Percentiles rank a stretch among this genome's conserved stretches.
Evolutionary conservation across 148 eudicot species (phyloP).

Genomic region (Limonium bicolor): DNA sequence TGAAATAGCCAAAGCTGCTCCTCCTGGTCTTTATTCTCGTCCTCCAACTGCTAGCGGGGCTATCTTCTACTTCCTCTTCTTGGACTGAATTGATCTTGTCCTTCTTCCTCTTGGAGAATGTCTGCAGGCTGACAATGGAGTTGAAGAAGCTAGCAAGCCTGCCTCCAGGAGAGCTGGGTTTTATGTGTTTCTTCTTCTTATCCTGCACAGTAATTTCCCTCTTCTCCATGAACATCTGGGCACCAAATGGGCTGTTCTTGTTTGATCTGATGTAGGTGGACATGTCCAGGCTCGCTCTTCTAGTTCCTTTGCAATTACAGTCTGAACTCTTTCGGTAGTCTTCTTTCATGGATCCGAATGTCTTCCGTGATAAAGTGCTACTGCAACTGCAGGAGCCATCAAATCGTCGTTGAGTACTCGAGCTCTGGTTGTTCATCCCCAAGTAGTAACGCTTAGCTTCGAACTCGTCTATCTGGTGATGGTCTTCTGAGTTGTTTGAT

Average conservation of each 20-base stretch:
- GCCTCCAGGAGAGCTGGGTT: conserved; percentile 91
- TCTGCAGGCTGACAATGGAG: conserved; percentile 52
- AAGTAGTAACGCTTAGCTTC: conserved; percentile 69
- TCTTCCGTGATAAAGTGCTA: no score
- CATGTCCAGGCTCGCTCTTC: conserved; percentile 60
- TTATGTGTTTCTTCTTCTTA: conserved; percentile 48
- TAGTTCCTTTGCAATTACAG: no score
- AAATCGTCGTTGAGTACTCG: no score
- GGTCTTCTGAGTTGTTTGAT: no score
- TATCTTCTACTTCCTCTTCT: conserved; percentile 35
- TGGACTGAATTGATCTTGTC: conserved; percentile 22
- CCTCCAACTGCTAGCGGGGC: conserved; percentile 20
- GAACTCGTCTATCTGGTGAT: conserved; percentile 78
- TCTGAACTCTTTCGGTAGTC: no score
- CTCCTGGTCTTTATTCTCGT: conserved; percentile 63
- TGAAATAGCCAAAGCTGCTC: conserved; percentile 36
- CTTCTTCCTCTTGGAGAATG: conserved; percentile 50
- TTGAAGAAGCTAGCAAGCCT: conserved; percentile 62
- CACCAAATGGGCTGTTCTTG: background rate
- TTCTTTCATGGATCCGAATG: no score
- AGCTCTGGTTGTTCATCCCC: no score
- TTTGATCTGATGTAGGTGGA: conserved; percentile 7
- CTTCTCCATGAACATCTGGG: background rate
- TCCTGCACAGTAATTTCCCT: background rate
- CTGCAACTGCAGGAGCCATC: no score